Evolutionary conservation across 225 moss, liverwort and hornwort genomes (phyloP), one percentile per base, ranked within the genome.

Genomic region (Pleurozium schreberi): DNA sequence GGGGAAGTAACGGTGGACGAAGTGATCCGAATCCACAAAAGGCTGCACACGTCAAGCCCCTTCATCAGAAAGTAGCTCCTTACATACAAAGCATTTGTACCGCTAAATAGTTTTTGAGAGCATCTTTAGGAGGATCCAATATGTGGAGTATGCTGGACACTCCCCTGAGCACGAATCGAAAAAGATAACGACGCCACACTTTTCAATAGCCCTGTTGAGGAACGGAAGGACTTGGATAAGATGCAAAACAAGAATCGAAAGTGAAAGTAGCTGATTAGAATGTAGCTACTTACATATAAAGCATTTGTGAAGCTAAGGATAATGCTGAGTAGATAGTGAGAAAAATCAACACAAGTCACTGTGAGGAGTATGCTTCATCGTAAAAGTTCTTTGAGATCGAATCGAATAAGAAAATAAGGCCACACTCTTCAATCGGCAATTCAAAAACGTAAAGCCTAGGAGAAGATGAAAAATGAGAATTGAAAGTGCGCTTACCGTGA

Each of bases 11-110:
- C 92, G 90, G 87, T 99, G 98, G 60, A 99, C 95, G 88, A 97
- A 99, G 89, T 99, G 98, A 91, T 99, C 98, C 82, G 93, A 94
- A 92, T 99, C 98, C 88, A 99, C 98, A 88, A 99, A 99, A 70
- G 98, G 98, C 97, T 97, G 96, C 92, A 89, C 66, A 87, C 40
- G 34, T 77, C 31, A 66, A 73, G 40, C 19, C n/a, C 61, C 16
- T 15, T 64, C 31, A 75, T 88, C 42, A 88, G 85, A 45, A 74
- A 59, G 25, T 12, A 63, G 21, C 67, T 74, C 2, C 76, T 70
- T 69, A 12, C 69, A 69, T 47, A 43, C 62, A 63, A 84, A 70
- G 40, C 42, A 53, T 43, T 28, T 9, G 43, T 52, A 18, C 36
- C 34, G 33, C 65, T 61, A n/a, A 23, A 57, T 18, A 71, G 8